Base-by-base conservation (phyloP, 345 rosid genomes). In the Eucalyptus leucophloia region DNA sequence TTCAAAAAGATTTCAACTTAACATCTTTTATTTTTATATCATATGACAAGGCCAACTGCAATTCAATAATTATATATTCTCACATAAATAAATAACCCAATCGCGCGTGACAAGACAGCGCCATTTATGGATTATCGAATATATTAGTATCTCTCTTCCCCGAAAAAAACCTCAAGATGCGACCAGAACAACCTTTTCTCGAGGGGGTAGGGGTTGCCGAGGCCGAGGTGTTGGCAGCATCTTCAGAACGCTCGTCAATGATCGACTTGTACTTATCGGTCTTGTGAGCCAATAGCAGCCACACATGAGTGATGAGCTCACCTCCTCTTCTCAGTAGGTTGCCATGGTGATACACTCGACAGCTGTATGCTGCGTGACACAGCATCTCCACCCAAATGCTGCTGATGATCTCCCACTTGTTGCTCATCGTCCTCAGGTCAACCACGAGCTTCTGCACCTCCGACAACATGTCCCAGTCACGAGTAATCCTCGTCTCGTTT, bases 81-180 rank as follows among this genome's bases (percentile, higher is more conserved):
- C 0, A 53, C 5, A 53, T 0, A 56, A 56, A 0, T 24, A 56
- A 56, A 56, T 24, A 56, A 56, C 30, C 30, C 30, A 24, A 56
- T 8, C 30, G 30, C 62, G 30, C 3, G 62, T 0, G 13, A 56
- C 30, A 24, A 56, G 62, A 56, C 30, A 10, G 0, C 62, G 13
- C 30, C 62, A 56, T 56, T 26, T 56, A 56, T 24, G 62, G 62
- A 11, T 56, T 56, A 5, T 56, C 62, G 30, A 23, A 56, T 56
- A 56, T 56, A 24, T 56, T 56, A 10, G 30, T 56, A 56, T 56
- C 62, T 56, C 62, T 56, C 62, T 56, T 56, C 62, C 62, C 62
- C 62, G 4, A 24, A 23, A 56, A 56, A 2, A 56, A 24, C 62
- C 62, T 56, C 62, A 9, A 11, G 62, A 56, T 56, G 62, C 30